Evolutionary conservation across 352 stramenopile genomes (phyloP), one percentile per base, ranked within the genome.

Genomic region (Pythium phragmiticola): DNA sequence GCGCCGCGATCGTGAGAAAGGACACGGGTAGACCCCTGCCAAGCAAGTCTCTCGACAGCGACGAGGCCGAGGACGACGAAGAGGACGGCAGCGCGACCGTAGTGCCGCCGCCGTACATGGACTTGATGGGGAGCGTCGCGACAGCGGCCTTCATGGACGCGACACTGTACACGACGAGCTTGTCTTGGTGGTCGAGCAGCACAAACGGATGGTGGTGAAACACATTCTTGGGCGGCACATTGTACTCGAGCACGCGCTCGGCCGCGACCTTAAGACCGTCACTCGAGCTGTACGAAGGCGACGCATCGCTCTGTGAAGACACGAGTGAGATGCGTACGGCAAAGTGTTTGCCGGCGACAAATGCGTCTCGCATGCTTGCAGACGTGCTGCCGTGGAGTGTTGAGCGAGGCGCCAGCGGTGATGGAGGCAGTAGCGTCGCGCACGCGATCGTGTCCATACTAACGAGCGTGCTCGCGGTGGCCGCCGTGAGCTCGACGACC

Each of bases 161-260:
- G 23, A 87, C 70, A 47, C 85, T 89, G 65, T 90, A 82, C 48
- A 91, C 86, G 0, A 72, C 68, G 42, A 92, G 43, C 39, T 74
- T 62, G 46, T 93, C 83, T 23, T 66, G 52, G 37, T 84, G 72
- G 23, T 90, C 76, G 6, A 92, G 60, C 34, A 95, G 56, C 45
- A 95, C 49, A 53, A 89, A 88, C 12, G 84, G 86, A 21, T 89
- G 77, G 64, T 93, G 84, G 63, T 78, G 84, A 55, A 72, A 80
- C 0, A 64, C 79, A 1, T 53, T 66, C 12, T 71, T 71, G 1
- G 83, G 83, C 1, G 79, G 37, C 14, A 63, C 63, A 23, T 82
- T 78, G 62, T 84, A 88, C 60, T 74, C 69, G 36, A 89, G 33
- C 26, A 78, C 66, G 26, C 69, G 73, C 52, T 87, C 74, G 16